phyloP scores from a whole-genome alignment of 371 early-diverging fungal species.

The Mortierella polycephala region DNA sequence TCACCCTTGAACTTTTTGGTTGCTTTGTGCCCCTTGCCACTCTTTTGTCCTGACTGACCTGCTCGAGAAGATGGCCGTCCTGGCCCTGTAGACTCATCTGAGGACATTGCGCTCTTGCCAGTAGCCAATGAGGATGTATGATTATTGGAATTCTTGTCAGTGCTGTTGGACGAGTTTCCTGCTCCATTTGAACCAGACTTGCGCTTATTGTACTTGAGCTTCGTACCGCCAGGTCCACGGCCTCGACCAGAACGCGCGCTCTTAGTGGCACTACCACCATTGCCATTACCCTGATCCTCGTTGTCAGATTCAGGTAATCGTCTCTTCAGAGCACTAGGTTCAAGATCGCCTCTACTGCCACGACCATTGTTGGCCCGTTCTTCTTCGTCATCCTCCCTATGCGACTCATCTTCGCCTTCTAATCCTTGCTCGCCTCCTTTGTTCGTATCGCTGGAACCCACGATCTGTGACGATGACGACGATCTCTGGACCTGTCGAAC shows the following conservation, averaged over 20 bases:
- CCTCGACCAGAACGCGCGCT: background rate
- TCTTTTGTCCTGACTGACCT: too few species aligned
- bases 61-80: conserved; percentile 1
- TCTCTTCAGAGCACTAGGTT: conserved; percentile 13
- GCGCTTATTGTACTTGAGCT: conserved; percentile 25
- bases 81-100: background rate
- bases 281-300: conserved; percentile 18
- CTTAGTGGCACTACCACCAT: conserved; percentile 5
- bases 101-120: background rate
- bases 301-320: conserved; percentile 30
- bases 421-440: background rate
- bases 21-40: background rate
- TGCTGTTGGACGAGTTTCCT: background rate
- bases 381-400: conserved; percentile 13
- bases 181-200: conserved; percentile 9
- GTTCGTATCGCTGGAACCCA: background rate
- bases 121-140: background rate
- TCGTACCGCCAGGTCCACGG: conserved; percentile 13
- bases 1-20: background rate
- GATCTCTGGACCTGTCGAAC: conserved; percentile 33
- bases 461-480: conserved; percentile 9
- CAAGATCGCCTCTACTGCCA: conserved; percentile 6
- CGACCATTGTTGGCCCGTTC: conserved; percentile 13
- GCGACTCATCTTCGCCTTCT: conserved; percentile 13
- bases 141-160: background rate